A percentile compares a stretch with the other conserved stretches of the same genome.
Evolutionary conservation across 2,329 filamentous ascomycete genomes (phyloP).

Genomic region (Xylariaceae sp.): DNA sequence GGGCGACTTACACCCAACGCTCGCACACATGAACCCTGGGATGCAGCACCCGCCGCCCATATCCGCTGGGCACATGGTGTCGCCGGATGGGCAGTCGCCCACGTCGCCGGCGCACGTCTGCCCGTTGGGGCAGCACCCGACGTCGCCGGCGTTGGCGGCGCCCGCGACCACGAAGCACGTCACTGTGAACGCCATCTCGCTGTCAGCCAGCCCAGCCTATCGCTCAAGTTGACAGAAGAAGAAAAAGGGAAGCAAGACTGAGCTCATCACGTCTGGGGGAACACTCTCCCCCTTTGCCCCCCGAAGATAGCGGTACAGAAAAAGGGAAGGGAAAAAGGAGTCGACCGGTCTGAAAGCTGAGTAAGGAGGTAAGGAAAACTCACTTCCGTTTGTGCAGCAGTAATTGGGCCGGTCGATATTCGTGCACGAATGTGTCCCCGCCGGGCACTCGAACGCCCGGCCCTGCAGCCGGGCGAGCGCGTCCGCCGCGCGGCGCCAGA

Average conservation of each 20-base stretch:
- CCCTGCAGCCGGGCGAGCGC: slow-evolving; percentile 42
- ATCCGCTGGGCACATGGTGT: slow-evolving; percentile 56
- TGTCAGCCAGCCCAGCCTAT: no score
- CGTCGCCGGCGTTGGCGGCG: slow-evolving; percentile 50
- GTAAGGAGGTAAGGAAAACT: no score
- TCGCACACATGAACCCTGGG: slow-evolving; percentile 60
- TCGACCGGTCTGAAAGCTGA: no score
- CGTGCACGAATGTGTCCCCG: slow-evolving; percentile 57
- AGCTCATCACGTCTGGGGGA: no score
- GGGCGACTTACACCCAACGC: slow-evolving; percentile 65
- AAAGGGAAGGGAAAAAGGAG: no score
- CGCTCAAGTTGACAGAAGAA: no score
- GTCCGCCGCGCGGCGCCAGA: slow-evolving; percentile 37
- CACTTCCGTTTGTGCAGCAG: slow-evolving; percentile 61
- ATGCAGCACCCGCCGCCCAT: slow-evolving; percentile 72
- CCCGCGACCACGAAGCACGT: slow-evolving; percentile 61
- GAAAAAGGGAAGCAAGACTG: no score
- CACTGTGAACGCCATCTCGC: no score
- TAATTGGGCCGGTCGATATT: slow-evolving; percentile 59
- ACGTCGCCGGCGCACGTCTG: slow-evolving; percentile 56
- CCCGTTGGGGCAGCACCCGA: slow-evolving; percentile 69
- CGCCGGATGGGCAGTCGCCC: slow-evolving; percentile 51
- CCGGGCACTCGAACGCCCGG: slow-evolving; percentile 59
- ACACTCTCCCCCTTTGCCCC: no score
- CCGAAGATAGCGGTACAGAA: no score